Evolutionary conservation across 345 rosid genomes (phyloP).

Genomic region (Odontarrhena argentea): DNA sequence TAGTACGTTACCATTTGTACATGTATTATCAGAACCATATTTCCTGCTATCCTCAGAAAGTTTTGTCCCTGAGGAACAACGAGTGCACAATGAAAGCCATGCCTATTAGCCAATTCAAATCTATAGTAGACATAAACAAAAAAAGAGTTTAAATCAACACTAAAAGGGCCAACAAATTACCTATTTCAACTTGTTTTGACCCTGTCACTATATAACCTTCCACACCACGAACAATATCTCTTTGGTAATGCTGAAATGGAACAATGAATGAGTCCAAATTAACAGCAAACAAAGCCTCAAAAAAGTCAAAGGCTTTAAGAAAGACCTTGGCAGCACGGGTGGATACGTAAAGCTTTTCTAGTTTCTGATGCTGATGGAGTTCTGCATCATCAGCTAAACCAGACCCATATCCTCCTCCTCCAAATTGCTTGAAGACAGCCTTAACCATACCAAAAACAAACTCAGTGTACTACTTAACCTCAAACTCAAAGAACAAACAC

Average conservation of each 20-base stretch:
- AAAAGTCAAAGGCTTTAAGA: slow-evolving; percentile 7
- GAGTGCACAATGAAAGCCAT: slow-evolving; percentile 9
- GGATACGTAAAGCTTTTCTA: slow-evolving; percentile 92
- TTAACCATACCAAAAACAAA: slow-evolving; percentile 32
- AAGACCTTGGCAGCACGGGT: slow-evolving; percentile 92
- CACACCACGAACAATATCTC: slow-evolving; percentile 95
- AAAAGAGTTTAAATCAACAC: neutral
- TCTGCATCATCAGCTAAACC: slow-evolving; percentile 80
- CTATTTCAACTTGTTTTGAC: slow-evolving; percentile 94
- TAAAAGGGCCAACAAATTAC: slow-evolving; percentile 43
- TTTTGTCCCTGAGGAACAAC: slow-evolving; percentile 66
- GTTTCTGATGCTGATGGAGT: slow-evolving; percentile 83
- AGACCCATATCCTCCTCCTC: slow-evolving; percentile 79
- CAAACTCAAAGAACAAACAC: slow-evolving; percentile 3
- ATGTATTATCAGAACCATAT: slow-evolving; percentile 86
- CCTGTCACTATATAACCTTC: slow-evolving; percentile 94
- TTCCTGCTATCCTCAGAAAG: slow-evolving; percentile 91
- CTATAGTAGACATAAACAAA: neutral
- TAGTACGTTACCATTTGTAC: slow-evolving; percentile 83
- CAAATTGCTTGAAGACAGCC: slow-evolving; percentile 98
- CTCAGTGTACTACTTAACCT: slow-evolving; percentile 23
- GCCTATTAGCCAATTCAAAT: neutral
- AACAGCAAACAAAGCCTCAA: neutral
- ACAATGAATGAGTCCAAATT: slow-evolving; percentile 18
- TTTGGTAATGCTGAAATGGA: slow-evolving; percentile 82